Evolutionary conservation across 1,139 yeast species (phyloP).

Genomic region (Hyphopichia burtonii): DNA sequence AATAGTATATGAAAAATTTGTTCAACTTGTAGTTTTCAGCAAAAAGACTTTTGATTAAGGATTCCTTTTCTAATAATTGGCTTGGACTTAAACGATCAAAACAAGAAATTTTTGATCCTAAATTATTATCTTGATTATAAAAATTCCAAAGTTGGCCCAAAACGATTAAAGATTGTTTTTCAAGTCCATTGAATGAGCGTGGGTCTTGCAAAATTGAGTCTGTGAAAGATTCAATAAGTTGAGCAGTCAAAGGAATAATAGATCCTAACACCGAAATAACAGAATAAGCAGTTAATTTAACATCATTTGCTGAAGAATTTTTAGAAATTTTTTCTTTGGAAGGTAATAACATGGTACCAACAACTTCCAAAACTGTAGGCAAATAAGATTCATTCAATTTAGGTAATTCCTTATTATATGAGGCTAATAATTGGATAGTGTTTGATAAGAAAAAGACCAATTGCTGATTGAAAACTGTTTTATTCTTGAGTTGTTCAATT

Average conservation of each 20-base stretch:
- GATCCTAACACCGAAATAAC: constrained; percentile 74
- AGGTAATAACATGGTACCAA: constrained; percentile 51
- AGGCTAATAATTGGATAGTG: constrained; percentile 58
- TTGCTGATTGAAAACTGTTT: constrained; percentile 64
- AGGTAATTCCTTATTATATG: constrained; percentile 29
- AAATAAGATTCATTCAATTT: constrained; percentile 33
- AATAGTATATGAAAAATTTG: constrained; percentile 30
- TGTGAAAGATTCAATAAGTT: constrained; percentile 66
- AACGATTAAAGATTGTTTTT: constrained; percentile 36
- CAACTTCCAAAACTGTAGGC: constrained; percentile 57
- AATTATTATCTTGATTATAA: constrained; percentile 17
- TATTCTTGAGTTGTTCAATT: constrained; percentile 51
- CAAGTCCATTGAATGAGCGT: constrained; percentile 8
- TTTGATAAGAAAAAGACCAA: constrained; percentile 77
- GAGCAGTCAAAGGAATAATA: constrained; percentile 64
- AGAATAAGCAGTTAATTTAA: constrained; percentile 82
- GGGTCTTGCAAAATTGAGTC: constrained; percentile 50
- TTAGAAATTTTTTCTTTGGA: constrained; percentile 13
- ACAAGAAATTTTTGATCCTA: constrained; percentile 10
- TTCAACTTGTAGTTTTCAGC: constrained; percentile 29
- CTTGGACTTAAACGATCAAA: constrained; percentile 16
- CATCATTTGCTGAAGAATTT: constrained; percentile 47
- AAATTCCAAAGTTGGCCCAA: constrained; percentile 45
- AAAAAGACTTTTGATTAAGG: constrained; percentile 15
- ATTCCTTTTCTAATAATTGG: constrained; percentile 12